These are phyloP conservation scores for Lactarius indigo DNA, from an alignment of 768 basidiomycete genomes.

Conservation along the genomic window DNA sequence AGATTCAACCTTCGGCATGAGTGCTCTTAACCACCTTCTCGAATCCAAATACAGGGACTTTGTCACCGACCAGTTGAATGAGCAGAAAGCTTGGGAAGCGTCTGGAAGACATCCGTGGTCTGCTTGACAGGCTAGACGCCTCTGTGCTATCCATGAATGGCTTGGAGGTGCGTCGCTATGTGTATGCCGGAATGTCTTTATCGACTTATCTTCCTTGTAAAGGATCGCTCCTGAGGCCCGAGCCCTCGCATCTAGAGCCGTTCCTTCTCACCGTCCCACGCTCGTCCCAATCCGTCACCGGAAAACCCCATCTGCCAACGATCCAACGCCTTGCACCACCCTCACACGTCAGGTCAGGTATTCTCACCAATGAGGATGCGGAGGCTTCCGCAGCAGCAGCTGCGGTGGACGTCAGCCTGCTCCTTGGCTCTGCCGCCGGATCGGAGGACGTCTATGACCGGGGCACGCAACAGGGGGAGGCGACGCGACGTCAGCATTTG, in stretches of 20 bases:
- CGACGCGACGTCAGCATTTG: slow-evolving; percentile 10
- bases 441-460: slow-evolving; percentile 4
- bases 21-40: neutral
- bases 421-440: slow-evolving; percentile 23
- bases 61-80: slow-evolving; percentile 26
- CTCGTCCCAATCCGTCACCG: neutral
- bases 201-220: slow-evolving; percentile 30
- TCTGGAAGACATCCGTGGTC: slow-evolving; percentile 43
- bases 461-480: no score
- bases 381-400: neutral
- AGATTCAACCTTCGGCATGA: slow-evolving; percentile 4
- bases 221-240: slow-evolving; percentile 36
- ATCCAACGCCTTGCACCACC: slow-evolving; percentile 19
- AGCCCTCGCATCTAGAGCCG: slow-evolving; percentile 30
- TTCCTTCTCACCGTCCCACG: neutral
- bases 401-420: slow-evolving; percentile 4
- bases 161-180: slow-evolving; percentile 52
- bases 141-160: slow-evolving; percentile 50
- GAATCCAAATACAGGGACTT: neutral
- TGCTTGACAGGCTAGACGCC: slow-evolving; percentile 53
- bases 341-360: slow-evolving; percentile 25
- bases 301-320: slow-evolving; percentile 34
- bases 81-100: slow-evolving; percentile 42
- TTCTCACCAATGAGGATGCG: neutral
- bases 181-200: neutral